Conservation (phyloP, 2,329 filamentous ascomycete species). For the Colletotrichum lupini region DNA sequence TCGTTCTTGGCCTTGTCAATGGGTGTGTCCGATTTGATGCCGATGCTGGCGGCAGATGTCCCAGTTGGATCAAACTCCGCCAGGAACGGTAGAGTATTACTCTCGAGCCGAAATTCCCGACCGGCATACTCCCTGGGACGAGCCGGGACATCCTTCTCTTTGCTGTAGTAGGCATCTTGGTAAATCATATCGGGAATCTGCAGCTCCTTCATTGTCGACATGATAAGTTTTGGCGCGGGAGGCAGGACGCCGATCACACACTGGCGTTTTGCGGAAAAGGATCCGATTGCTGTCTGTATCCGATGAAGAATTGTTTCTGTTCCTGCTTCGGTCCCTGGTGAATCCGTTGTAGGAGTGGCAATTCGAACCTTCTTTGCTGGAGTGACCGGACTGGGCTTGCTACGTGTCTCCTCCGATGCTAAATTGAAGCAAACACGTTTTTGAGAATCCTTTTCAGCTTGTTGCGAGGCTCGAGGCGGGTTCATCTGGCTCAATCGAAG, state of each 20-base stretch:
- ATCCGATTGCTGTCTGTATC: slow-evolving; percentile 8
- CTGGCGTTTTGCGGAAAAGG: slow-evolving; percentile 39
- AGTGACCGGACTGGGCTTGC: slow-evolving; percentile 26
- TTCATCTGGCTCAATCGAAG: slow-evolving; percentile 72
- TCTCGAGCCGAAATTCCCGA: slow-evolving; percentile 82
- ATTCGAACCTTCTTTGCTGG: slow-evolving; percentile 11
- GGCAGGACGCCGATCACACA: slow-evolving; percentile 45
- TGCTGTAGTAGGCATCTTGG: slow-evolving; percentile 86
- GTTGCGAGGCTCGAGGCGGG: slow-evolving; percentile 11
- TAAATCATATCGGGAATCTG: slow-evolving; percentile 78
- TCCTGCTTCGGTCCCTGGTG: slow-evolving; percentile 14
- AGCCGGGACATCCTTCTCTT: slow-evolving; percentile 84
- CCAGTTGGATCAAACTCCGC: slow-evolving; percentile 79
- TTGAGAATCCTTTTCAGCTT: slow-evolving; percentile 33
- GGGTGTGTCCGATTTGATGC: slow-evolving; percentile 57
- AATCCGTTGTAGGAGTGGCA: slow-evolving; percentile 31
- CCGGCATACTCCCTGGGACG: slow-evolving; percentile 86
- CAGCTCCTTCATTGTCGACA: slow-evolving; percentile 65
- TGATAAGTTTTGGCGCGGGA: slow-evolving; percentile 56
- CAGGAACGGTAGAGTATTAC: slow-evolving; percentile 81
- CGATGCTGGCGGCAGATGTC: slow-evolving; percentile 63
- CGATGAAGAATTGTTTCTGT: slow-evolving; percentile 11
- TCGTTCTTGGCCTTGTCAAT: slow-evolving; percentile 65
- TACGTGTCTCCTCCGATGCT: slow-evolving; percentile 16
- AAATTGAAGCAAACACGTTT: slow-evolving; percentile 50